Percentiles rank a stretch among this genome's conserved stretches.
These are phyloP conservation scores for Penicillium steckii DNA, from an alignment of 495 filamentous ascomycete species.

Conservation along the genomic window DNA sequence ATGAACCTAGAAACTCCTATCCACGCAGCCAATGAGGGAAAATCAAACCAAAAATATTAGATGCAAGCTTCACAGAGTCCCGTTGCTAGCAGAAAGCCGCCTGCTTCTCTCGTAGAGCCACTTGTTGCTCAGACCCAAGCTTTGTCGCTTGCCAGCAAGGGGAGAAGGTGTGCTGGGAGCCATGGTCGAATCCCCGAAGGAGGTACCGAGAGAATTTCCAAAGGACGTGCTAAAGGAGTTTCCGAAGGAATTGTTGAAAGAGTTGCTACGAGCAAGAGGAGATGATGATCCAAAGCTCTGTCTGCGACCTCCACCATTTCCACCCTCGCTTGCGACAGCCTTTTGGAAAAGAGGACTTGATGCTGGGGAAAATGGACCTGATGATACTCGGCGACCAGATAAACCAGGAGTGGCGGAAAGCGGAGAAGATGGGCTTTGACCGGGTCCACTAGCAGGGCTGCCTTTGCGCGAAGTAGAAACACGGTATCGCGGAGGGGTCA, in stretches of 20 bases:
- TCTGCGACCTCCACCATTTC: constrained; percentile 48
- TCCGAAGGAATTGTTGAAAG: constrained; percentile 44
- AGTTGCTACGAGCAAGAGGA: constrained; percentile 41
- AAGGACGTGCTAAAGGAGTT: constrained; percentile 1
- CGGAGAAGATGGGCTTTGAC: constrained; percentile 37
- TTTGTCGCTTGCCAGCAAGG: constrained; percentile 59
- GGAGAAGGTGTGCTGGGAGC: constrained; percentile 63
- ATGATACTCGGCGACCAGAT: constrained; percentile 36
- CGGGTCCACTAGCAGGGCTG: constrained; percentile 51
- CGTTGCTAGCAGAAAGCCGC: constrained; percentile 43
- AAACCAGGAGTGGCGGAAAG: constrained; percentile 44
- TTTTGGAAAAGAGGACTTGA: constrained; percentile 72
- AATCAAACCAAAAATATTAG: constrained; percentile 3
- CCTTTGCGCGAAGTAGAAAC: constrained; percentile 64
- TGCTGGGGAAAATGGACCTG: constrained; percentile 49
- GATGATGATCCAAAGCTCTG: constrained; percentile 59
- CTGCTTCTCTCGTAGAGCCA: constrained; percentile 84
- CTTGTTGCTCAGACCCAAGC: constrained; percentile 76
- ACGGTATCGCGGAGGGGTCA: constrained; percentile 85
- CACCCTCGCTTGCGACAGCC: constrained; percentile 51
- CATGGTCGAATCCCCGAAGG: constrained; percentile 33
- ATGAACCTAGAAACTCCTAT: constrained; percentile 13
- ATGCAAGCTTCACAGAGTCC: constrained; percentile 27
- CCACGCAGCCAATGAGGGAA: constrained; percentile 9
- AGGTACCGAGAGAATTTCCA: neutral